Evolutionary conservation across 345 rosid genomes (phyloP), one percentile per base, ranked within the genome.

Genomic region (Brassica carinata): DNA sequence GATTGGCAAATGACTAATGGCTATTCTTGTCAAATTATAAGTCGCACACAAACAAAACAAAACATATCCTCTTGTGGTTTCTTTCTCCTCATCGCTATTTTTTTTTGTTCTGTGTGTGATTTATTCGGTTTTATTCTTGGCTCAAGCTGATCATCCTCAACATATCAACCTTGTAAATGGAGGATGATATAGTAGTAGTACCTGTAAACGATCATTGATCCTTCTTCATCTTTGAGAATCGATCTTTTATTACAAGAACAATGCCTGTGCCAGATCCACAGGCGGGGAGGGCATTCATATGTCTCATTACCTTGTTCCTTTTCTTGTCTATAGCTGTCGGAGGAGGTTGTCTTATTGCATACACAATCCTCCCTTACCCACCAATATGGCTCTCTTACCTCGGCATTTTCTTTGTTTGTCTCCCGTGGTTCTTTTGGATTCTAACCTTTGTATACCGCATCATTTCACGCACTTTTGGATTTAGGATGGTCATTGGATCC

Each of bases 341-440:
- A 11, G 97, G 97, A 3, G 77, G 87, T 64, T 87, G 88, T 80
- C 94, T 94, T 6, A 9, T 86, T 2, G 70, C 83, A 55, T 94
- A 92, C 81, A 34, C 90, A 55, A 31, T 73, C 62, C 82, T 85
- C 29, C 98, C 99, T 13, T 36, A 84, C 34, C 80, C 92, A 8
- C 73, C 84, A 0, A 8, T 80, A 11, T 90, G 92, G 93, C 85
- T 90, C 18, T 87, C 93, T 38, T 67, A 82, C 51, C 80, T 82
- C 14, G 98, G 98, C 58, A 84, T 90, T 30, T 4, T 83, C 78
- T 87, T 91, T 2, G 91, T 90, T 51, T 88, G 93, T 84, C 82
- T 92, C 9, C 98, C 98, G 8, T 92, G 98, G 98, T 18, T 88
- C 18, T 95, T 94, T 71, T 91, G 98, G 98, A 1, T 82, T 19